A percentile compares a stretch with the other conserved stretches of the same genome.
phyloP scores from a whole-genome alignment of 805 yeast genomes.

The Starmerella gropengiesseri region DNA sequence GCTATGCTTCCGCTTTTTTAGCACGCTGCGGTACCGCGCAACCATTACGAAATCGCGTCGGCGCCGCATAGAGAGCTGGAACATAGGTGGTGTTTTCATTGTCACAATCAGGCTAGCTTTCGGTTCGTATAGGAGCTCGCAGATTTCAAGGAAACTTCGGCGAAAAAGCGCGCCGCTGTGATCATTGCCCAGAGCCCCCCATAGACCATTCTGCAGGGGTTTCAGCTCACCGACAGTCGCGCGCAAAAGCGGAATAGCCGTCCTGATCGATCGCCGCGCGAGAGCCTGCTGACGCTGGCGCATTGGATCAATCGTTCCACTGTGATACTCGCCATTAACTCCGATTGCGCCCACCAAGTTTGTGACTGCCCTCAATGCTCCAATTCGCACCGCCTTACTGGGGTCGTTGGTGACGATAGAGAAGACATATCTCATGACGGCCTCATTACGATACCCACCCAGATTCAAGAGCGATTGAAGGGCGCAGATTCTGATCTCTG shows the following conservation, averaged over 20 bases:
- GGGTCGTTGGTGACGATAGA: conserved; percentile 45
- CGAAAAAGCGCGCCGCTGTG: conserved; percentile 51
- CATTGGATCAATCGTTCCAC: conserved; percentile 29
- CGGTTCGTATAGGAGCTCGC: conserved; percentile 56
- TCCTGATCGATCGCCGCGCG: conserved; percentile 53
- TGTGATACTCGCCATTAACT: conserved; percentile 38
- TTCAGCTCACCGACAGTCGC: conserved; percentile 42
- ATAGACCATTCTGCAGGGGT: conserved; percentile 49
- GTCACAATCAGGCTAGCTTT: conserved; percentile 50
- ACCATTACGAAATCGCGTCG: conserved; percentile 34
- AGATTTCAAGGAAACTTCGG: conserved; percentile 50
- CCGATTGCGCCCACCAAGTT: conserved; percentile 57
- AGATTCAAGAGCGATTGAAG: conserved; percentile 56
- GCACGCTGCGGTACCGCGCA: conserved; percentile 33
- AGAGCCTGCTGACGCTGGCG: conserved; percentile 49
- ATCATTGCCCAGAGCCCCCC: conserved; percentile 54
- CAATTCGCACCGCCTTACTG: conserved; percentile 41
- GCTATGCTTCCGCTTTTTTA: conserved; percentile 11
- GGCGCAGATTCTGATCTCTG: conserved; percentile 53
- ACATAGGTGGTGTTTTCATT: conserved; percentile 56
- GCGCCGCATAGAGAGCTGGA: conserved; percentile 53
- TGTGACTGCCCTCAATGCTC: conserved; percentile 39
- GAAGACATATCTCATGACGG: conserved; percentile 52
- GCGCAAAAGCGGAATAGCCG: conserved; percentile 55
- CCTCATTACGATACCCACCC: conserved; percentile 65